Base-by-base conservation (phyloP, 345 rosid genomes). In the Mallotus nudiflorus region DNA sequence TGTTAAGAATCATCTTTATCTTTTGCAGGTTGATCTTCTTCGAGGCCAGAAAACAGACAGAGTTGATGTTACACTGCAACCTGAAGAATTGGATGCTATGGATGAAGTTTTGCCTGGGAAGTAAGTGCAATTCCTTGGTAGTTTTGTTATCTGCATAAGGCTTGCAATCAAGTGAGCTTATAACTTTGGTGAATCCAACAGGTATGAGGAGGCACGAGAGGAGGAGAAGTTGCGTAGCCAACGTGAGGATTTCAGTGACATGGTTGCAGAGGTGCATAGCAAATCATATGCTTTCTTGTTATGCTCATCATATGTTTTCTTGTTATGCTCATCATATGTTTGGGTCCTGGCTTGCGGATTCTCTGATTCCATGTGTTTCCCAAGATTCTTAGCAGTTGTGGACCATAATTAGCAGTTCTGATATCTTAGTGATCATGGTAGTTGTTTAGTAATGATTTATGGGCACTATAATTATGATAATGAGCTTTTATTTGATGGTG, bases 141-240 rank as follows among this genome's bases (percentile, higher is more conserved):
- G 22, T 58, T 20, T 22, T 45, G 46, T 37, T 12, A 19, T 18
- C 24, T 18, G 10, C 2, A n/a, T 27, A 1, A 5, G 8, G 25
- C 29, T 71, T 14, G 27, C 48, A 52, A 54, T 27, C 6, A 33
- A 33, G 6, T 6, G 28, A 9, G 25, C 62, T 71, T 3, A 58
- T 63, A 51, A 75, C 55, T 7, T n/a, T 1, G 53, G 60, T 60
- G 16, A 58, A 62, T 68, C 57, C 62, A 24, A 42, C 76, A 95
- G 99, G 84, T 96, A 92, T 7, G 98, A 91, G 86, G 99, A 92
- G 82, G 99, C 99, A 27, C 84, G 99, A 69, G 98, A 96, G 73
- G 98, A 92, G 78, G 99, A 91, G 85, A 96, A 96, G 73, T 59
- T 80, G 48, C 96, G 96, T 27, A 96, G 88, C 81, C 95, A 92